Conservation (phyloP, 306 rosid species). For the Vicia sativa region DNA sequence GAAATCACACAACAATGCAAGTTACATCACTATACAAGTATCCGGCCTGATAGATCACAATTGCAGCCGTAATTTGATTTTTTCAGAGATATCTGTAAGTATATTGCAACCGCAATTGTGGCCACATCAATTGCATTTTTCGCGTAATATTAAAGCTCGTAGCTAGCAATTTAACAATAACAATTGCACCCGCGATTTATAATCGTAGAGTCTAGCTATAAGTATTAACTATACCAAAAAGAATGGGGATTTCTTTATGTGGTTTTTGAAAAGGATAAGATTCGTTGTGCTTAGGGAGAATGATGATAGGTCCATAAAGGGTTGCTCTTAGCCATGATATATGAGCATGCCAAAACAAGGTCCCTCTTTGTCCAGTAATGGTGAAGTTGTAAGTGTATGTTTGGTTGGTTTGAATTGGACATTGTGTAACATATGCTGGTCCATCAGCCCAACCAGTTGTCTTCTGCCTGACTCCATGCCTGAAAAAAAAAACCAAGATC, state of each 20-base stretch:
- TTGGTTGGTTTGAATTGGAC: conserved; percentile 75
- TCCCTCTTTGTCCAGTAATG: conserved; percentile 75
- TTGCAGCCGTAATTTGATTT: neutral
- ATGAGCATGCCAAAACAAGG: conserved; percentile 86
- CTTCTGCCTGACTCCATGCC: conserved; percentile 80
- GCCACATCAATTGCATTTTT: neutral
- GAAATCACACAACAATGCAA: conserved; percentile 29
- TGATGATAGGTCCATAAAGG: conserved; percentile 73
- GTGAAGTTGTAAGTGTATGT: conserved; percentile 74
- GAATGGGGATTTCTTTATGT: conserved; percentile 63
- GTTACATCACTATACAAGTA: conserved; percentile 14
- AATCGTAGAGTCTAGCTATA: neutral
- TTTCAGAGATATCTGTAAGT: neutral
- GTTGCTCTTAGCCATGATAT: conserved; percentile 79
- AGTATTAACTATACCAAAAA: conserved; percentile 55
- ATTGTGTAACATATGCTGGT: conserved; percentile 86
- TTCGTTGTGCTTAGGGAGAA: conserved; percentile 67
- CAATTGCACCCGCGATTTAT: neutral
- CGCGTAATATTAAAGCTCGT: too few relatives aligned
- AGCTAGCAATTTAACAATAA: neutral
- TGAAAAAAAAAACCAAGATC: conserved; percentile 32
- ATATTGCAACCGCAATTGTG: neutral
- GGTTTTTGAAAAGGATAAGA: conserved; percentile 79
- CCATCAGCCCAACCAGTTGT: conserved; percentile 83
- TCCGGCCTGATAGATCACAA: neutral